Evolutionary conservation across 352 stramenopile genomes (phyloP).

Genomic region (Phytophthora sp.): DNA sequence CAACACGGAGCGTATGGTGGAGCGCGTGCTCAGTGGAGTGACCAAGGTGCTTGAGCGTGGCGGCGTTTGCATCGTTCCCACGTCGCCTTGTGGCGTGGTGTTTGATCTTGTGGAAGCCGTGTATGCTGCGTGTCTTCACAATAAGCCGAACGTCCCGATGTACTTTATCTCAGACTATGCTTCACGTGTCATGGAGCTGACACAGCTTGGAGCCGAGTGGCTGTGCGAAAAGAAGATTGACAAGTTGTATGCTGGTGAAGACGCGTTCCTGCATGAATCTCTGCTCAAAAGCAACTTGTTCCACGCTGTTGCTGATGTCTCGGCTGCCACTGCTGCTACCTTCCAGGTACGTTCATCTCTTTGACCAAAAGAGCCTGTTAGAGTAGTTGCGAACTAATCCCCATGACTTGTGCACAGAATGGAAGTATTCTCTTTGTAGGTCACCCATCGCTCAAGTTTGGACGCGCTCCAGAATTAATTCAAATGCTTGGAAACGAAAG

Average conservation of each 20-base stretch:
- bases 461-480: slow-evolving; percentile 56
- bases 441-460: slow-evolving; percentile 72
- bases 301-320: slow-evolving; percentile 51
- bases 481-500: slow-evolving; percentile 61
- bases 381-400: not conserved
- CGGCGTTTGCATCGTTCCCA: slow-evolving; percentile 75
- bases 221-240: slow-evolving; percentile 87
- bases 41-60: slow-evolving; percentile 67
- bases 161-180: slow-evolving; percentile 72
- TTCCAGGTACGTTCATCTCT: slow-evolving; percentile 56
- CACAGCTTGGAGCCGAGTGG: slow-evolving; percentile 73
- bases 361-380: not conserved
- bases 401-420: slow-evolving; percentile 40
- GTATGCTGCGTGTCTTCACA: slow-evolving; percentile 53
- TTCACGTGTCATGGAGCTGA: slow-evolving; percentile 54
- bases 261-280: slow-evolving; percentile 69
- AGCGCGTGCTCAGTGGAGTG: slow-evolving; percentile 65
- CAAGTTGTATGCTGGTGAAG: slow-evolving; percentile 73
- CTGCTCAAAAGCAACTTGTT: slow-evolving; percentile 62
- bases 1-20: slow-evolving; percentile 76
- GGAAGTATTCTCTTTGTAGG: slow-evolving; percentile 80
- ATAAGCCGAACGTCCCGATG: slow-evolving; percentile 61
- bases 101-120: slow-evolving; percentile 84
- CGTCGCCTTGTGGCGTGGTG: slow-evolving; percentile 61
- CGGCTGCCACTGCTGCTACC: slow-evolving; percentile 44